Conservation (phyloP, 208 protist species). For the Novymonas esmeraldas region DNA sequence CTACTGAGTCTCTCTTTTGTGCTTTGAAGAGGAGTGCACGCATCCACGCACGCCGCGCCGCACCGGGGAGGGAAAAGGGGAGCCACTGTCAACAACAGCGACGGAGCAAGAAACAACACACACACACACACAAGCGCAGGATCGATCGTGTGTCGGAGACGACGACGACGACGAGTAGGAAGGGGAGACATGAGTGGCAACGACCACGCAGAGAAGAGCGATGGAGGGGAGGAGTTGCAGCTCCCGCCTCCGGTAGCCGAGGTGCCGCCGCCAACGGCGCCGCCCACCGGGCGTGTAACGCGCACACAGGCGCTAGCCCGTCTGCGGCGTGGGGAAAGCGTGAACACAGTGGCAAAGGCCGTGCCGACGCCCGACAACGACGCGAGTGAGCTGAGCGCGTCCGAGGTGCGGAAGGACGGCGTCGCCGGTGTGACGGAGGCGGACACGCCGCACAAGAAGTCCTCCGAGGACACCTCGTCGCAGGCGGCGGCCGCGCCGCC, state of each 20-base stretch:
- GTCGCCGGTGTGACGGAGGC: neutral
- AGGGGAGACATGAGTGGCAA: neutral
- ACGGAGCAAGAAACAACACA: too few species aligned
- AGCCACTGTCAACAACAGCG: too few species aligned
- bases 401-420: neutral
- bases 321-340: neutral
- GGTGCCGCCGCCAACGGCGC: neutral
- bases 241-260: neutral
- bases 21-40: too few species aligned
- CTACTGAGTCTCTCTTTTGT: neutral
- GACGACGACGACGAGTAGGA: too few species aligned
- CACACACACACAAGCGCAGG: neutral
- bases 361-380: neutral
- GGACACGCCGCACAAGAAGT: neutral
- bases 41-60: too few species aligned
- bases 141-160: too few species aligned
- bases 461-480: neutral
- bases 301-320: slow-evolving; percentile 1
- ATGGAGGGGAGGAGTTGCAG: neutral
- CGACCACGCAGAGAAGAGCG: neutral
- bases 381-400: neutral
- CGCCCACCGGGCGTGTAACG: neutral
- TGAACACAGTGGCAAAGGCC: neutral
- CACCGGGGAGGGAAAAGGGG: too few species aligned
- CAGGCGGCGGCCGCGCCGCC: neutral